phyloP scores from a whole-genome alignment of 352 stramenopile genomes.

The Globisporangium heterothallicum region DNA sequence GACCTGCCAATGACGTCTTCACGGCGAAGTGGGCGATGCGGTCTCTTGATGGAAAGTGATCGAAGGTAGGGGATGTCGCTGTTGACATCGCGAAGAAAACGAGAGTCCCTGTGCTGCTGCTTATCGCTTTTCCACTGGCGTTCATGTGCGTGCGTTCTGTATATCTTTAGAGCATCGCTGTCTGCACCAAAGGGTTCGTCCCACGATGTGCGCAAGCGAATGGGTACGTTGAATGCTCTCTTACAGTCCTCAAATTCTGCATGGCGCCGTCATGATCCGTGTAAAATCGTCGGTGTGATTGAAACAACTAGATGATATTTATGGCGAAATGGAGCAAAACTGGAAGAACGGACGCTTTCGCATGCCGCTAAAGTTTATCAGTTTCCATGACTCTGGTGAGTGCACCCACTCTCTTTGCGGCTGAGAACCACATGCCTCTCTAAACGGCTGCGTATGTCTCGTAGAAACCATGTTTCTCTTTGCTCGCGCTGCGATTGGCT shows the following conservation, averaged over 20 bases:
- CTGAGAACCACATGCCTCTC: no score
- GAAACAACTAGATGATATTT: constrained; percentile 44
- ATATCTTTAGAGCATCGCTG: constrained; percentile 7
- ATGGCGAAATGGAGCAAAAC: constrained; percentile 55
- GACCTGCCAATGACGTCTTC: constrained; percentile 1
- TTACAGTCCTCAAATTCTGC: background rate
- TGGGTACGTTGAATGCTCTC: constrained; percentile 18
- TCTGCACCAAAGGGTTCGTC: constrained; percentile 14
- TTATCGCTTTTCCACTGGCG: no score
- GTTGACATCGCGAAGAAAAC: no score
- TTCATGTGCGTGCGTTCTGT: no score
- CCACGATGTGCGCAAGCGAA: constrained; percentile 39
- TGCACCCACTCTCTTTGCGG: no score
- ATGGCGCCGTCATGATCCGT: background rate
- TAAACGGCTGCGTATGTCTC: background rate
- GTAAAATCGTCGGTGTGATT: no score
- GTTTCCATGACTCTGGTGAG: constrained; percentile 54
- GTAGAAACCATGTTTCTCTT: constrained; percentile 74
- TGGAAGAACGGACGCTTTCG: constrained; percentile 40
- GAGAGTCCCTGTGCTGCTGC: background rate
- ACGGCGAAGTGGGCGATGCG: background rate
- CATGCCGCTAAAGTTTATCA: constrained; percentile 61
- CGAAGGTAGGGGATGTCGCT: constrained; percentile 3
- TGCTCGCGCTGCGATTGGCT: constrained; percentile 56
- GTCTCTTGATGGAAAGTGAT: constrained; percentile 2